Conservation (phyloP, 2,329 filamentous ascomycete species). For the Fusarium cicatricum region DNA sequence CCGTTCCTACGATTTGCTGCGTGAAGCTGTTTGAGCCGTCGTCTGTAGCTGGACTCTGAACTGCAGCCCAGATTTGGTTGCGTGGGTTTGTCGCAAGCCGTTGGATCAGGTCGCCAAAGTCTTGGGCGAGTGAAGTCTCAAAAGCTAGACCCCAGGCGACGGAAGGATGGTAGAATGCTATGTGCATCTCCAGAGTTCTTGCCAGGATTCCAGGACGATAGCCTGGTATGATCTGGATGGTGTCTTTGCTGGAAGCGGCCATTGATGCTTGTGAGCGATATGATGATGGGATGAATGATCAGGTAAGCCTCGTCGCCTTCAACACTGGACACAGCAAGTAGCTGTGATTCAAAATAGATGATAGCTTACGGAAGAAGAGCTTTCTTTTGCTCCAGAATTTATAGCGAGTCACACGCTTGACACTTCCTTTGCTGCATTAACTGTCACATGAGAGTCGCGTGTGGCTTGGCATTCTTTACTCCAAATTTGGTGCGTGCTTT, state of each 20-base stretch:
- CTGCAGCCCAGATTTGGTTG: constrained; percentile 23
- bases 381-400: too few species aligned
- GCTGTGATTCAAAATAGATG: too few species aligned
- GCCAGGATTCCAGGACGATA: constrained; percentile 28
- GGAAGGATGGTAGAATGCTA: constrained; percentile 18
- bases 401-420: too few species aligned
- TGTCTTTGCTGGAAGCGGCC: background rate
- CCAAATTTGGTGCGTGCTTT: too few species aligned
- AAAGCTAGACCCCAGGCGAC: constrained; percentile 23
- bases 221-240: constrained; percentile 13
- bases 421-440: too few species aligned
- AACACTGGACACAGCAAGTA: too few species aligned
- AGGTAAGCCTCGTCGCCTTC: too few species aligned
- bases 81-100: constrained; percentile 17
- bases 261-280: background rate
- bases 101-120: constrained; percentile 24
- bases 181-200: constrained; percentile 29
- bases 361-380: too few species aligned
- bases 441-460: too few species aligned
- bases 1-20: constrained; percentile 16
- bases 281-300: too few species aligned
- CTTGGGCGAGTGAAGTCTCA: constrained; percentile 19
- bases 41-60: constrained; percentile 3
- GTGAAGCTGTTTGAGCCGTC: background rate
- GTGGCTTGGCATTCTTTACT: too few species aligned